These are phyloP conservation scores for Camellia japonica DNA, from an alignment of 148 eudicot genomes.

Conservation along the genomic window DNA sequence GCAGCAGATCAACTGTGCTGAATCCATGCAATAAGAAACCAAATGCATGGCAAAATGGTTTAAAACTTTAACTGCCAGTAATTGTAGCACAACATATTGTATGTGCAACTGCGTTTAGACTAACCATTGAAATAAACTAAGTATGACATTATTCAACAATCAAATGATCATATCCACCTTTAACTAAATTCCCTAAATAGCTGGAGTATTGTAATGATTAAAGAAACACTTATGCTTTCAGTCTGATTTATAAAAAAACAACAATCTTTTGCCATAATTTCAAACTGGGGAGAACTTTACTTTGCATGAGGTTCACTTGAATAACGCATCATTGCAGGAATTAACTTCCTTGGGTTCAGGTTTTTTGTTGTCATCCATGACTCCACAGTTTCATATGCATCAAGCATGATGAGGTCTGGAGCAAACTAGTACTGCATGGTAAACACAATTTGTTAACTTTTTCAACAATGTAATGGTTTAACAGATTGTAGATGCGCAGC, in stretches of 20 bases:
- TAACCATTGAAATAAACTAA: no score
- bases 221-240: neutral
- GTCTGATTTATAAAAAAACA: neutral
- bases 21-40: no score
- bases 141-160: no score
- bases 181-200: neutral
- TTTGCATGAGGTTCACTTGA: constrained; percentile 98
- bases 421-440: constrained; percentile 89
- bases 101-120: no score
- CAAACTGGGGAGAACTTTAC: constrained; percentile 34
- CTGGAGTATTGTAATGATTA: neutral
- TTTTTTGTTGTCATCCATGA: constrained; percentile 90
- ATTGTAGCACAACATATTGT: no score
- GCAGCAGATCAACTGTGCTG: no score
- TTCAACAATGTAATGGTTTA: neutral
- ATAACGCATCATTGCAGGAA: constrained; percentile 99
- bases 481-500: neutral
- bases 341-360: constrained; percentile 85
- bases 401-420: constrained; percentile 97
- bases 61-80: no score
- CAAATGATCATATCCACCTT: no score
- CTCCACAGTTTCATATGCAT: constrained; percentile 99
- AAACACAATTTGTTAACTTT: constrained; percentile 11
- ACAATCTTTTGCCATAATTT: neutral
- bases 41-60: neutral